Base-by-base conservation (phyloP, 164 flowering plant genomes). In the Dillenia turbinata region DNA sequence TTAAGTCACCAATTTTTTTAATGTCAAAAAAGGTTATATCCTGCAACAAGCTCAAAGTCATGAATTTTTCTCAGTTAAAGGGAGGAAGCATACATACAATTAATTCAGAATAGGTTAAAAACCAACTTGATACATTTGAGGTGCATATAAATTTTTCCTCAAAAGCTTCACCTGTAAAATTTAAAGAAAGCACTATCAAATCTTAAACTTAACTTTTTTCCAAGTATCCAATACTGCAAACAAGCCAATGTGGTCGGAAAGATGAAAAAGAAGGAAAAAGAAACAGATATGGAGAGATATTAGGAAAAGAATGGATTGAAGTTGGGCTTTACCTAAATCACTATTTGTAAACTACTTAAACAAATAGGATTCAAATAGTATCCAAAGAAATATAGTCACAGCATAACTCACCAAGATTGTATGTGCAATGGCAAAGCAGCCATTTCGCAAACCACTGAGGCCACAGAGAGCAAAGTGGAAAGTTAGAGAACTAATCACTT, bases 401-500 rank as follows among this genome's bases (percentile, higher is more conserved):
- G 5, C 5, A 26, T 26, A 26, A 26, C 96, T 85, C 78, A 92
- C 98, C 65, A 92, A 86, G 61, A 89, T 85, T 92, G 89, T 86
- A 71, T 92, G 89, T 61, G 96, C 96, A 69, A 92, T 80, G 63
- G 95, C 84, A 67, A 92, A 92, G 64, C 73, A 89, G 85, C 88
- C 77, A 66, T 95, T 91, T 49, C 98, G 85, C 47, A 92, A 8
- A 61, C 98, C 96, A 76, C 98, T 92, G n/a, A n/a, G n/a, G n/a
- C n/a, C n/a, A n/a, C n/a, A 89, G 61, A 71, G 33, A 64, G 75
- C 46, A 76, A 13, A 75, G 49, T 10, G 62, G n/a, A 17, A 13
- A 48, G 70, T 73, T 69, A 75, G 74, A 63, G 53, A 43, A 49
- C 68, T 49, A 56, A 65, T 69, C 58, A 66, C 53, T 55, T 47